Conservation (phyloP, 352 stramenopile species). For the Aphanomyces astaci region DNA sequence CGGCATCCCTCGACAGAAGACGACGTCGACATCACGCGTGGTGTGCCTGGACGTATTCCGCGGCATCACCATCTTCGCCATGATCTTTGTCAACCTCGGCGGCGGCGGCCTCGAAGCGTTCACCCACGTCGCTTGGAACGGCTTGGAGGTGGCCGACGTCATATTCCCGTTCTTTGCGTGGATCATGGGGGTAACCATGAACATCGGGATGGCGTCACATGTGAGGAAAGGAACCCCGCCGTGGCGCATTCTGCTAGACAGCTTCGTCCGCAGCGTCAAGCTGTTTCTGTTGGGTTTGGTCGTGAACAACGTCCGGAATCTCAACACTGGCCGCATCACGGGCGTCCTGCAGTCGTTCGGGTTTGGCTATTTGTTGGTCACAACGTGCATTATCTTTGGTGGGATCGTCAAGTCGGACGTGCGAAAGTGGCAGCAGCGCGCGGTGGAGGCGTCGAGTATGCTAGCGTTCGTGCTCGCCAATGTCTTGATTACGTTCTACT, state of each 20-base stretch:
- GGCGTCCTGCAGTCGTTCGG: conserved; percentile 20
- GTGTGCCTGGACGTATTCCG: conserved; percentile 59
- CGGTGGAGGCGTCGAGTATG: neutral
- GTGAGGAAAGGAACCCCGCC: neutral
- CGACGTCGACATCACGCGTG: no score
- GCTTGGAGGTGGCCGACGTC: conserved; percentile 59
- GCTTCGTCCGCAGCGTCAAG: conserved; percentile 33
- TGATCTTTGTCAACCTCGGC: conserved; percentile 87
- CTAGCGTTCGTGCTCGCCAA: conserved; percentile 18
- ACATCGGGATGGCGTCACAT: conserved; percentile 7
- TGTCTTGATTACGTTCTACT: conserved; percentile 41
- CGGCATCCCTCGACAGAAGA: no score
- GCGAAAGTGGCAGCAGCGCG: neutral
- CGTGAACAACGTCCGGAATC: conserved; percentile 52
- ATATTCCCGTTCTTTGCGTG: conserved; percentile 80
- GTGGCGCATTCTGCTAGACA: conserved; percentile 3
- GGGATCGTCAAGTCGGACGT: neutral
- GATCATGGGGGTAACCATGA: conserved; percentile 57
- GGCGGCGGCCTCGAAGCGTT: conserved; percentile 57
- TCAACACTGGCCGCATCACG: conserved; percentile 56
- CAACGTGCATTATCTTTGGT: neutral
- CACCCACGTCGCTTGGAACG: conserved; percentile 68
- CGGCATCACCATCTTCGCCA: conserved; percentile 62
- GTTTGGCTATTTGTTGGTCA: conserved; percentile 21
- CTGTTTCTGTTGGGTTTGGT: conserved; percentile 61